Base-by-base conservation (phyloP, 1,139 yeast genomes). In the Scheffersomyces insectosa region DNA sequence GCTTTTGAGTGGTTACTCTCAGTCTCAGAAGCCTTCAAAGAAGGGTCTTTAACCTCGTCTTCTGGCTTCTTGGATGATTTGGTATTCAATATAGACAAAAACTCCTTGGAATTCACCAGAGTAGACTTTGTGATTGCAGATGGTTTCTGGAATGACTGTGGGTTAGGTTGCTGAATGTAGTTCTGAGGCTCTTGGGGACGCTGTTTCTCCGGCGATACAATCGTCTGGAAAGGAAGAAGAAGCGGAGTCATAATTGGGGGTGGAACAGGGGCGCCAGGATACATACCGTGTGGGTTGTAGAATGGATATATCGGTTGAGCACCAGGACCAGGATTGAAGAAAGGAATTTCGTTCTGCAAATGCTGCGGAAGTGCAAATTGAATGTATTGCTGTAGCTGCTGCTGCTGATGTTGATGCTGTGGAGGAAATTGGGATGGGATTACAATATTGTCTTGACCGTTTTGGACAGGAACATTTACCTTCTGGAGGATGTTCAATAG, bases 401-500 rank as follows among this genome's bases (percentile, higher is more conserved):
- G 43, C 25, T 20, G 25, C 8, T 20, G 5, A 3, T 6, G 25
- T 20, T 20, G 25, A 20, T 20, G 25, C 8, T 20, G 25, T 20
- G 5, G 25, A 20, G 25, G 25, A 20, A 20, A 20, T 6, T 20
- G 25, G 27, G 44, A 36, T 14, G 34, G 45, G 13, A 42, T 41
- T 20, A 43, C 49, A 12, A 41, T 32, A 11, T 37, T 41, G 36
- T 41, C 41, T 10, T 39, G 42, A 30, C 38, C 30, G 14, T 43
- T 44, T 8, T 38, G 28, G 29, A 27, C 34, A 20, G 56, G 48
- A 20, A 20, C 25, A 11, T 50, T 44, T 13, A 72, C 77, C 23
- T 74, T 71, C 54, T 83, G 88, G 47, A 84, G 68, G 59, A 83
- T 76, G 50, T 84, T 80, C 54, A 86, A 72, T 47, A 86, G 63